Conservation (phyloP, 148 eudicot genomes). For the Rhododendron henanense region DNA sequence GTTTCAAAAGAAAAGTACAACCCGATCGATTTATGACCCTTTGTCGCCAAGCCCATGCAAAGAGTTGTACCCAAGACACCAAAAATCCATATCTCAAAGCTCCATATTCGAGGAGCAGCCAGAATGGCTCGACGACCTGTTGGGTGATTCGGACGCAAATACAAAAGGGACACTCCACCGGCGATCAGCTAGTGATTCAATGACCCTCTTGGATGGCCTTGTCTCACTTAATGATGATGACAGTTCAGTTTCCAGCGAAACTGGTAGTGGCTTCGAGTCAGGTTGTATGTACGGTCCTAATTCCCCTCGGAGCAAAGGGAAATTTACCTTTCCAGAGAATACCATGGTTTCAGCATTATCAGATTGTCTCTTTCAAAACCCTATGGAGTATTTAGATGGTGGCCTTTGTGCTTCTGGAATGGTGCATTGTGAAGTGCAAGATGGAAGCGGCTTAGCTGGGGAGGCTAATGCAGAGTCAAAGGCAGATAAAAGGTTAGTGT, state of each 20-base stretch:
- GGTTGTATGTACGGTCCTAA: constrained; percentile 63
- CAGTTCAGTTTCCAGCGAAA: constrained; percentile 25
- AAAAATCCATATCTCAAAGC: constrained; percentile 49
- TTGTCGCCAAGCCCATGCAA: constrained; percentile 13
- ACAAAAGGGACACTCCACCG: constrained; percentile 26
- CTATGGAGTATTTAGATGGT: constrained; percentile 30
- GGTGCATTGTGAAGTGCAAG: constrained; percentile 23
- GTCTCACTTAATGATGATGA: constrained; percentile 23
- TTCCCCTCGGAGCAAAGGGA: constrained; percentile 56
- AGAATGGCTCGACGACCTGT: constrained; percentile 58
- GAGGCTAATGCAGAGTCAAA: constrained; percentile 35
- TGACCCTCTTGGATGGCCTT: constrained; percentile 36
- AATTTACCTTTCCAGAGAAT: constrained; percentile 33
- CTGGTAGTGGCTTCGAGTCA: constrained; percentile 33
- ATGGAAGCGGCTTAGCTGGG: constrained; percentile 25
- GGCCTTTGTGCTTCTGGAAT: constrained; percentile 23
- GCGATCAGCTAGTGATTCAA: constrained; percentile 57
- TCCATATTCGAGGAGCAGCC: constrained; percentile 49
- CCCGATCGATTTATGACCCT: constrained; percentile 16
- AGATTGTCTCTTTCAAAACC: constrained; percentile 33
- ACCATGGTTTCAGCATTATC: constrained; percentile 50
- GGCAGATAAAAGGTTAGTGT: constrained; percentile 40
- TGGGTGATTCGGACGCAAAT: constrained; percentile 43
- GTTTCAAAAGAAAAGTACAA: constrained; percentile 29
- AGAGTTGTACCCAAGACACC: constrained; percentile 29